Evolutionary conservation across 805 yeast genomes (phyloP), one percentile per base, ranked within the genome.

Genomic region (Hanseniaspora valbyensis): DNA sequence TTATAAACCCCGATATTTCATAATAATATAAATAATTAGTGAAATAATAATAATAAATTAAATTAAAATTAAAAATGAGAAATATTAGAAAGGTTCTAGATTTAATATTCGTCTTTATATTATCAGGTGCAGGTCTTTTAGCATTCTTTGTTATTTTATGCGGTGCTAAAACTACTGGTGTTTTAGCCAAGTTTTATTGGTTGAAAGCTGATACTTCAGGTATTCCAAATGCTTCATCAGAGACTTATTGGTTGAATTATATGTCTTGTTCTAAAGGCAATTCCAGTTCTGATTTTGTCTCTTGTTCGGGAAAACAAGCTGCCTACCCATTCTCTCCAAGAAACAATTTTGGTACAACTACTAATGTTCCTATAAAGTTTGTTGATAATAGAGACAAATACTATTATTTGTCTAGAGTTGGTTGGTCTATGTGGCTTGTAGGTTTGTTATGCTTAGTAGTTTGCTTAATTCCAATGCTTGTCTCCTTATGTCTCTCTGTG

Each of bases 251-350:
- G 96, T 83, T 89, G 10, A 76, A 77, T 65, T 89, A 90, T 75
- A 80, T 81, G 55, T 71, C 80, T 58, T 71, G 74, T 55, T 73
- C 72, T 26, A 62, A 58, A 34, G 60, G 58, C 14, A 71, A 74
- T 55, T 75, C 76, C 50, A 22, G 16, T 13, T 28, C 37, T n/a
- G 55, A 61, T 39, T 71, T 78, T 64, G 41, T 57, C 26, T 61
- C 71, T 56, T 87, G 87, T 67, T 64, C 77, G 40, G 53, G 64
- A 19, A 74, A 73, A 59, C 61, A 65, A 42, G 83, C 96, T 18
- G 96, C 85, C n/a, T 80, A 73, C 66, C 87, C 95, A 39, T 78
- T 88, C 62, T 83, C 94, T 24, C 96, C 96, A 26, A 75, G 66
- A 42, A 78, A 77, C 58, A 85, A 86, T 69, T 87, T 87, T 58